These are phyloP conservation scores for Alternaria infectoria DNA, from an alignment of 2,329 filamentous ascomycete species.

Conservation along the genomic window DNA sequence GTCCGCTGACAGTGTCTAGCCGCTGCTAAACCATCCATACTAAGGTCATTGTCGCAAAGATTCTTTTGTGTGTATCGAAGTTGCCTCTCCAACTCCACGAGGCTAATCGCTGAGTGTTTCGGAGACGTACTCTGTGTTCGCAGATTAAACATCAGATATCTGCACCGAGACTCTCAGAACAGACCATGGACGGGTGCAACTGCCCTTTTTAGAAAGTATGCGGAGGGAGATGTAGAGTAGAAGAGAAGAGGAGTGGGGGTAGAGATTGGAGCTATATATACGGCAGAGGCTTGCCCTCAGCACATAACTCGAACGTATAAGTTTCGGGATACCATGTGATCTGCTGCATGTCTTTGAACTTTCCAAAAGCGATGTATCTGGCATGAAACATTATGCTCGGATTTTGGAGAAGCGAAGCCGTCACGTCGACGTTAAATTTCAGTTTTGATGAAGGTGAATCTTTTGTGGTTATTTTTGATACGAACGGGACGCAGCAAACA, in stretches of 20 bases:
- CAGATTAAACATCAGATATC: background rate
- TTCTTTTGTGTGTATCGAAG: background rate
- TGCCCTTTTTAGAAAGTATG: accelerated
- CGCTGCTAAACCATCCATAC: background rate
- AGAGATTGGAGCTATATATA: background rate
- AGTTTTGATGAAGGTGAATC: background rate
- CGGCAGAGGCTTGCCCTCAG: background rate
- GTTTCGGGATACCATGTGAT: background rate
- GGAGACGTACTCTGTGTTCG: background rate
- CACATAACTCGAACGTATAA: background rate
- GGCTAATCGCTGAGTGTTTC: background rate
- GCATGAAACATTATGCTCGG: background rate
- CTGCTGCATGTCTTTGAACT: background rate
- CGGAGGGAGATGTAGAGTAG: background rate
- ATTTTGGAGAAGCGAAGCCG: background rate
- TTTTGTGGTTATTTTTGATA: background rate
- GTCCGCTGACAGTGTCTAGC: background rate
- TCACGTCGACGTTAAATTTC: accelerated
- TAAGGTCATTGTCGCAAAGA: background rate
- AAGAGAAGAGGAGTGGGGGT: background rate
- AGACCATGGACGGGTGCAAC: background rate
- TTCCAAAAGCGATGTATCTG: background rate
- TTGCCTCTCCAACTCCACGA: background rate
- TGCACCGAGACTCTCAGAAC: background rate
- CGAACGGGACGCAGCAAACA: background rate